Evolutionary conservation across 1,139 yeast genomes (phyloP), one percentile per base, ranked within the genome.

Genomic region (Taphrina deformans): DNA sequence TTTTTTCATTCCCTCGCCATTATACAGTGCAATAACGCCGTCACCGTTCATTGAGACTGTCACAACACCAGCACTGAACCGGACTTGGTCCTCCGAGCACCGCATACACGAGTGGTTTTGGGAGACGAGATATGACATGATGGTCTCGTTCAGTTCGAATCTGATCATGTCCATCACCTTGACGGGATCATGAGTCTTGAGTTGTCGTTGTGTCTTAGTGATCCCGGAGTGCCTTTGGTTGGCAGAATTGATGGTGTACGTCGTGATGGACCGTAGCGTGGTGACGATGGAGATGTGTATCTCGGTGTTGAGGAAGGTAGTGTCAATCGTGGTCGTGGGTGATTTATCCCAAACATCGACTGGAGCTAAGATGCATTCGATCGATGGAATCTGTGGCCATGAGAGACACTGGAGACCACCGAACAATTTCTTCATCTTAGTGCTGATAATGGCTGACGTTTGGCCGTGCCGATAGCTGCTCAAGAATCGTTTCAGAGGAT

Each of bases 11-110:
- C 35, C 35, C 18, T 24, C 31, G 21, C 23, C 35, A 48, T 29
- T 48, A 21, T 18, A 27, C 18, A 48, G 26, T 4, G 10, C 2
- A 48, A 48, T 48, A 1, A 14, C 16, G 12, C 53, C 53, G 35
- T 3, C 2, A 14, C 14, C 21, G 23, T 9, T 26, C 12, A 48
- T 26, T 12, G 26, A 7, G 10, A 48, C 21, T 16, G 53, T 29
- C 14, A 48, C 53, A 12, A 26, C 10, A 16, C 53, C 53, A 18
- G 31, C 35, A 26, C 26, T 48, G 12, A 16, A 27, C 35, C 53
- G 12, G 53, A 48, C 35, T 48, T 48, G 35, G 14, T 48, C 53
- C 23, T 48, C 53, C 35, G 53, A 26, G 16, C 53, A 48, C 16
- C 53, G 31, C 35, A 48, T 48, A 18, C 33, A 27, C 21, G 53